Base-by-base conservation (phyloP, 2,329 filamentous ascomycete species). In the Neocatenulostroma microsporum region DNA sequence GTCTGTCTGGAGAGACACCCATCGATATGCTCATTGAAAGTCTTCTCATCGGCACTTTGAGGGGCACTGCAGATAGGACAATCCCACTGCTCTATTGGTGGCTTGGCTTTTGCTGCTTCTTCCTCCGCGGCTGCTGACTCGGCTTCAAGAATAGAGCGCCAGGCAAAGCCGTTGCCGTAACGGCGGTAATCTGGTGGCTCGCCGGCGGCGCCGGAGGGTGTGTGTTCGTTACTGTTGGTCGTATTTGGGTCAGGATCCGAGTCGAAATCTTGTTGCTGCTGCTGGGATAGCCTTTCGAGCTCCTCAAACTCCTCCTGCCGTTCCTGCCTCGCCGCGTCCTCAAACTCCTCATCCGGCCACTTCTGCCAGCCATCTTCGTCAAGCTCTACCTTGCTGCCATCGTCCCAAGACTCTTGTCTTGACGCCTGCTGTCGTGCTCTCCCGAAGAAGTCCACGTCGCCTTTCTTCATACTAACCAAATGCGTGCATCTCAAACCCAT, bases 11-110 rank as follows among this genome's bases (percentile, higher is more conserved):
- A 95, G 2, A 98, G 72, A 58, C 91, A 98, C 7, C 83, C 74
- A 57, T 98, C 91, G 34, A 98, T 87, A 54, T 98, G 91, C 39
- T 82, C 76, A 49, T 98, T 98, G 62, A 96, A 94, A 1, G 64
- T 66, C 30, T 71, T 72, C 56, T 95, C 86, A 33, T 89, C 73
- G 0, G 86, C 75, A 1, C 68, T 53, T 53, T 95, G 88, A 0
- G 84, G 80, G 11, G 80, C 69, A n/a, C 67, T 64, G 58, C 91
- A 98, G 29, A 96, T 84, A 0, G 91, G 91, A 58, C 91, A 98
- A 23, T 81, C 73, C 88, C 88, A 96, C 30, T 77, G 67, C 35
- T 73, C 54, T 30, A 40, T 27, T 21, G 26, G 42, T 15, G 34
- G 38, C 13, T 39, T 48, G 41, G 35, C 53, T 30, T 41, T 30